A percentile compares a stretch with the other conserved stretches of the same genome.
Conservation (phyloP, 2,329 filamentous ascomycete species). For the Trichoderma endophyticum region DNA sequence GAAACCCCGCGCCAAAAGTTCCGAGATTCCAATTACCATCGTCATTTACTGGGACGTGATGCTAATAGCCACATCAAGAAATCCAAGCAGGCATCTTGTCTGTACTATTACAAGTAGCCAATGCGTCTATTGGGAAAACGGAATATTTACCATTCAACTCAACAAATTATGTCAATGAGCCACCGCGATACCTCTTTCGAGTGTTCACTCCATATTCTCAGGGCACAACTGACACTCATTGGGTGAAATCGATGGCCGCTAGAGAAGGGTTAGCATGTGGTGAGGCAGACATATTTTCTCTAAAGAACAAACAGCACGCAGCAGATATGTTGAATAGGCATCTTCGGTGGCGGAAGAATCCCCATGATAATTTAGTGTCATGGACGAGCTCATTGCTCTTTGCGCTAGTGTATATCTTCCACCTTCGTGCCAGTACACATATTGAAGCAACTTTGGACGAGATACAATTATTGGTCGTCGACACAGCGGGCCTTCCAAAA, state of each 20-base stretch:
- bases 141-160: not conserved
- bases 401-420: not conserved
- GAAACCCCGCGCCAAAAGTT: not conserved
- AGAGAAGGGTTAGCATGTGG: not conserved
- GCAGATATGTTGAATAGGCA: not conserved
- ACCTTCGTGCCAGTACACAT: not conserved
- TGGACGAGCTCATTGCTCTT: not conserved
- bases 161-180: not conserved
- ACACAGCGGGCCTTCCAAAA: not conserved
- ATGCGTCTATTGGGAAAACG: not conserved
- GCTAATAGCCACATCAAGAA: not conserved
- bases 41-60: not conserved
- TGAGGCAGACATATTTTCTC: not conserved
- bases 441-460: not conserved
- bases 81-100: not conserved
- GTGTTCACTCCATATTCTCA: not conserved
- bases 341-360: not conserved
- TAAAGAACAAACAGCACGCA: not conserved
- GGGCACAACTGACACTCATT: not conserved
- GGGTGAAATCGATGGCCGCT: not conserved
- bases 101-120: not conserved
- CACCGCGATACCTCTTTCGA: not conserved
- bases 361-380: not conserved
- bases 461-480: not conserved
- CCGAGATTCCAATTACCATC: not conserved